These are phyloP conservation scores for Pythium folliculosum DNA, from an alignment of 352 stramenopile species.

Conservation along the genomic window DNA sequence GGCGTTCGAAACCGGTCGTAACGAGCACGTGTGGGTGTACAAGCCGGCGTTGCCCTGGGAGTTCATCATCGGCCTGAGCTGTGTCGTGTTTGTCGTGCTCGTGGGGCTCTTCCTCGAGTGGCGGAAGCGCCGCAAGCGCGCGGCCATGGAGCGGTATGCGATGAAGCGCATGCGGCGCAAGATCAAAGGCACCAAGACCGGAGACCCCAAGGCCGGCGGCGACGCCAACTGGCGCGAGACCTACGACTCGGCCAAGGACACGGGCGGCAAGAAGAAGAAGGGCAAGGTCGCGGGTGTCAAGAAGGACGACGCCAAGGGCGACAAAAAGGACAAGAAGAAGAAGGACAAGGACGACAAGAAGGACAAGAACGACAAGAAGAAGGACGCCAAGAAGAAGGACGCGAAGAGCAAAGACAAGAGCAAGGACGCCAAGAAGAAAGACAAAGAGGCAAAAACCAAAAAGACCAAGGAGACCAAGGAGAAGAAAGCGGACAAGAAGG, in stretches of 20 bases:
- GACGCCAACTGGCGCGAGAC: slow-evolving; percentile 81
- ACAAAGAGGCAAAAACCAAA: slow-evolving; percentile 29
- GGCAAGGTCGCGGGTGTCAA: slow-evolving; percentile 10
- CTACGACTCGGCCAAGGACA: slow-evolving; percentile 66
- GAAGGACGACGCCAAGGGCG: slow-evolving; percentile 15
- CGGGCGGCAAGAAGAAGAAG: slow-evolving; percentile 59
- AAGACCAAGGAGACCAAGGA: slow-evolving; percentile 4
- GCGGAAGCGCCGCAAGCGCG: slow-evolving; percentile 87
- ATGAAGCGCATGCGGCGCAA: slow-evolving; percentile 95
- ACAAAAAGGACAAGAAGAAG: slow-evolving; percentile 34
- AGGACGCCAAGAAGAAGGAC: slow-evolving; percentile 26
- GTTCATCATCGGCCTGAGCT: slow-evolving; percentile 80
- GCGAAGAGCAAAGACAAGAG: slow-evolving; percentile 26
- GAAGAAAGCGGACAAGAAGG: slow-evolving; percentile 1
- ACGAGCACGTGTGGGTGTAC: slow-evolving; percentile 94
- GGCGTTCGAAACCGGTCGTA: slow-evolving; percentile 76
- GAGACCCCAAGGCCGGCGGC: slow-evolving; percentile 19
- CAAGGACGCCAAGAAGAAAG: slow-evolving; percentile 36
- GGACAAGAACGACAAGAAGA: slow-evolving; percentile 21
- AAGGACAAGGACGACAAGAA: slow-evolving; percentile 31
- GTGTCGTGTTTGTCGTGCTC: slow-evolving; percentile 75
- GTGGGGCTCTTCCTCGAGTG: slow-evolving; percentile 90
- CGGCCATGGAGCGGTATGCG: slow-evolving; percentile 92
- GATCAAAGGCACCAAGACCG: slow-evolving; percentile 84
- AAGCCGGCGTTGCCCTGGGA: slow-evolving; percentile 88